phyloP scores from a whole-genome alignment of 225 moss, liverwort and hornwort species.

The Physcomitrellopsis africana region DNA sequence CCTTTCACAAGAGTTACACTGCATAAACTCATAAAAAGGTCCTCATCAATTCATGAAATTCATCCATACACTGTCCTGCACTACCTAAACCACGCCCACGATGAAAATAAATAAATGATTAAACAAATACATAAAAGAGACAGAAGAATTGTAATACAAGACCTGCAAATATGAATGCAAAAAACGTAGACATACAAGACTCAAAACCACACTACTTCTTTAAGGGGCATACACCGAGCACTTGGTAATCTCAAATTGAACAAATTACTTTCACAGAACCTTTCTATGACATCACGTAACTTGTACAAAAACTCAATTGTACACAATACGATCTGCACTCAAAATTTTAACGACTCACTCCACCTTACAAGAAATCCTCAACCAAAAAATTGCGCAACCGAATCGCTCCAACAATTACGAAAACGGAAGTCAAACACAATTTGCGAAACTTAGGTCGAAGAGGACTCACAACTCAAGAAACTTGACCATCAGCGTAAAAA shows the following conservation, averaged over 20 bases:
- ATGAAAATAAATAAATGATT: background rate
- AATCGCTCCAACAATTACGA: background rate
- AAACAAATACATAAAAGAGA: background rate
- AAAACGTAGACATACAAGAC: constrained; percentile 40
- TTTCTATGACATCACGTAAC: background rate
- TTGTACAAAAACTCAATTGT: background rate
- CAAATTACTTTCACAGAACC: background rate
- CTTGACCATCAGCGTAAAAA: constrained; percentile 6
- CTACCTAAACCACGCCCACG: background rate
- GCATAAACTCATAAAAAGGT: background rate
- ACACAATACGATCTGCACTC: background rate
- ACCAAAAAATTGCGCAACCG: background rate
- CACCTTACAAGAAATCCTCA: background rate
- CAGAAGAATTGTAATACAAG: constrained; percentile 9
- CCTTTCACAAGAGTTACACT: constrained; percentile 27
- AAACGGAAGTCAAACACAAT: background rate
- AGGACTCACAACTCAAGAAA: constrained; percentile 10
- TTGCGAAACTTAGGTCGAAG: constrained; percentile 2
- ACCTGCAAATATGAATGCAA: background rate
- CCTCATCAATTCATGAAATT: constrained; percentile 3
- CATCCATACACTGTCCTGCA: background rate
- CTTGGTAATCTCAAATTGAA: no score
- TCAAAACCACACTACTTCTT: no score
- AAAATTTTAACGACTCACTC: background rate
- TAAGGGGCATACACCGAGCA: no score